Evolutionary conservation across 306 rosid genomes (phyloP), one percentile per base, ranked within the genome.

Genomic region (Cucurbita pepo): DNA sequence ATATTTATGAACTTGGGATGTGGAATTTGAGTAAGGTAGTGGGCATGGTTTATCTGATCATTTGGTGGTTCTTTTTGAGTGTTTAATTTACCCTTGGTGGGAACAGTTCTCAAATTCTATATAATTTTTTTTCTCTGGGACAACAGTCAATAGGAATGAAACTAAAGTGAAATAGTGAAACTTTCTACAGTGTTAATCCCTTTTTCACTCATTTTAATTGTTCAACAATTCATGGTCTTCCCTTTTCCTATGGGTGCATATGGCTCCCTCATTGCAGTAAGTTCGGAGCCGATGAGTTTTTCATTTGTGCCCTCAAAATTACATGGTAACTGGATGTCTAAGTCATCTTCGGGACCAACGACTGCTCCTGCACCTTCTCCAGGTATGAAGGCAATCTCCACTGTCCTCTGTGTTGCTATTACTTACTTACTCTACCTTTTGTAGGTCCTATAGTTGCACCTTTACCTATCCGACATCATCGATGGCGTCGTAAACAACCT

Each of bases 361-460:
- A 65, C 81, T 79, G 76, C 85, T 51, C 89, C 81, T 77, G 81
- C 73, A 74, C 89, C 88, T 57, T 82, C 95, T 84, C 88, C 92
- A 79, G 57, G 56, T 75, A 70, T 81, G 76, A 70, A 82, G 94
- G 97, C 82, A 77, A 50, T 76, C 34, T 41, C 25, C 18, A 41
- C 51, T 57, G 44, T 19, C 72, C 47, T 40, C 18, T 50, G 57
- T 41, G n/a, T 62, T 38, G 59, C 62, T 54, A 38, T 61, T 57
- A 18, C 43, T 56, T 56, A 56, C 43, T 83, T 21, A 77, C 73
- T 12, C 77, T 69, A 48, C 47, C 77, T 71, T 51, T 84, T 65
- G 56, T 90, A 88, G 97, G 85, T 79, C 82, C 80, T 56, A 75
- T 62, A 3, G 69, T 30, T 76, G 52, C 77, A 71, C 84, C 79